A percentile compares a stretch with the other conserved stretches of the same genome.
Evolutionary conservation across 192 early-diverging fungal species (phyloP).

Genomic region (Mortierella alpina): DNA sequence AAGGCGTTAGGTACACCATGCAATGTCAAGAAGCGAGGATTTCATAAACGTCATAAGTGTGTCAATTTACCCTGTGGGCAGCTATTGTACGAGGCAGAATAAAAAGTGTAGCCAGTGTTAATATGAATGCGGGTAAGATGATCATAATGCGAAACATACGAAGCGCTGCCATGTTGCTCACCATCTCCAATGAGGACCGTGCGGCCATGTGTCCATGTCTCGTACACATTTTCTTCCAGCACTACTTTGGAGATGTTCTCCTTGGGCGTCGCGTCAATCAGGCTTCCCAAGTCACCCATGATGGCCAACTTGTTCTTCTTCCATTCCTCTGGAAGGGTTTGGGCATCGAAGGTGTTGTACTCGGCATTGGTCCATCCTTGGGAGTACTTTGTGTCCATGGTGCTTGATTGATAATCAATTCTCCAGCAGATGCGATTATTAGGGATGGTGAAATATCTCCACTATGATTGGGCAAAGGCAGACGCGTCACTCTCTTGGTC

Average conservation of each 20-base stretch:
- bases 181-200: slow-evolving; percentile 44
- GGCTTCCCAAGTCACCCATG: slow-evolving; percentile 22
- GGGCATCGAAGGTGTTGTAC: slow-evolving; percentile 21
- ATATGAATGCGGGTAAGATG: not conserved
- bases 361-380: slow-evolving; percentile 33
- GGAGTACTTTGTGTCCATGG: slow-evolving; percentile 17
- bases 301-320: slow-evolving; percentile 28
- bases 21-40: not conserved
- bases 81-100: not conserved
- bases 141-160: not conserved
- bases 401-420: slow-evolving; percentile 18
- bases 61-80: slow-evolving; percentile 21
- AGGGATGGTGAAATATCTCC: slow-evolving; percentile 27
- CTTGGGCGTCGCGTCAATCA: slow-evolving; percentile 35
- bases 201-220: slow-evolving; percentile 33
- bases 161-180: not conserved
- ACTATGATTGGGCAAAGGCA: not conserved
- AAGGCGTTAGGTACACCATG: not conserved
- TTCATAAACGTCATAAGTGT: not conserved
- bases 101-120: not conserved
- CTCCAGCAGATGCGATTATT: slow-evolving; percentile 32
- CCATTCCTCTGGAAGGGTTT: slow-evolving; percentile 8
- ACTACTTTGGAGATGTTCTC: slow-evolving; percentile 38
- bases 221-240: slow-evolving; percentile 32
- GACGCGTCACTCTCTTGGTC: not conserved